A percentile compares a stretch with the other conserved stretches of the same genome.
Conservation (phyloP, 495 filamentous ascomycete species). For the Aspergillus sparsus region DNA sequence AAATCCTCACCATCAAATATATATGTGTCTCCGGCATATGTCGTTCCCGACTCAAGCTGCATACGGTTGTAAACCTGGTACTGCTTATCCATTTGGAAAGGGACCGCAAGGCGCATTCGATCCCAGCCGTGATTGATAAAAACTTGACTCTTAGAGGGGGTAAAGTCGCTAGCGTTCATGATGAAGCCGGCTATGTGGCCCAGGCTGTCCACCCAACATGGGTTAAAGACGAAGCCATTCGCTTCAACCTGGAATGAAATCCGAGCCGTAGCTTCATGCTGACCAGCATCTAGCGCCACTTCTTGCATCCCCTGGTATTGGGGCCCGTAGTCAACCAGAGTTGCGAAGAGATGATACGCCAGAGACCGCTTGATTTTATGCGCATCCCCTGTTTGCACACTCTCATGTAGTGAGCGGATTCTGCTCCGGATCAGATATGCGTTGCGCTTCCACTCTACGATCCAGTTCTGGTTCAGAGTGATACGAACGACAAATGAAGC, state of each 20-base stretch:
- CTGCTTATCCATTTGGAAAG: slow-evolving; percentile 58
- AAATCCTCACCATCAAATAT: slow-evolving; percentile 56
- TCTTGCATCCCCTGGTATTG: slow-evolving; percentile 74
- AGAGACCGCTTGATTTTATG: slow-evolving; percentile 67
- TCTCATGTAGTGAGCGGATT: slow-evolving; percentile 52
- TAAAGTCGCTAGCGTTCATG: slow-evolving; percentile 72
- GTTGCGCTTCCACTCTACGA: slow-evolving; percentile 55
- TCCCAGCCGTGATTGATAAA: slow-evolving; percentile 78
- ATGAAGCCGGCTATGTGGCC: slow-evolving; percentile 69
- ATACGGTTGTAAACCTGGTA: slow-evolving; percentile 72
- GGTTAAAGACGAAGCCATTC: slow-evolving; percentile 63
- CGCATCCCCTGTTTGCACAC: slow-evolving; percentile 52
- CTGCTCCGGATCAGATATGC: slow-evolving; percentile 57
- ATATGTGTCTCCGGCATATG: slow-evolving; percentile 51
- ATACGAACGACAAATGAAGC: slow-evolving; percentile 49
- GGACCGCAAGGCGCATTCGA: slow-evolving; percentile 64
- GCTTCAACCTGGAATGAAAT: slow-evolving; percentile 66
- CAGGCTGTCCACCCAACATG: slow-evolving; percentile 69
- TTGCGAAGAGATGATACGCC: slow-evolving; percentile 74
- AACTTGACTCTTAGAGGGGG: slow-evolving; percentile 66
- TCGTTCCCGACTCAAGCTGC: slow-evolving; percentile 42
- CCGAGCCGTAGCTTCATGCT: slow-evolving; percentile 69
- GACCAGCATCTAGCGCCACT: slow-evolving; percentile 70
- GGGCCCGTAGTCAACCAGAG: slow-evolving; percentile 67
- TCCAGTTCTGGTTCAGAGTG: slow-evolving; percentile 19